phyloP scores from a whole-genome alignment of 495 filamentous ascomycete species.

The Cudoniella acicularis region DNA sequence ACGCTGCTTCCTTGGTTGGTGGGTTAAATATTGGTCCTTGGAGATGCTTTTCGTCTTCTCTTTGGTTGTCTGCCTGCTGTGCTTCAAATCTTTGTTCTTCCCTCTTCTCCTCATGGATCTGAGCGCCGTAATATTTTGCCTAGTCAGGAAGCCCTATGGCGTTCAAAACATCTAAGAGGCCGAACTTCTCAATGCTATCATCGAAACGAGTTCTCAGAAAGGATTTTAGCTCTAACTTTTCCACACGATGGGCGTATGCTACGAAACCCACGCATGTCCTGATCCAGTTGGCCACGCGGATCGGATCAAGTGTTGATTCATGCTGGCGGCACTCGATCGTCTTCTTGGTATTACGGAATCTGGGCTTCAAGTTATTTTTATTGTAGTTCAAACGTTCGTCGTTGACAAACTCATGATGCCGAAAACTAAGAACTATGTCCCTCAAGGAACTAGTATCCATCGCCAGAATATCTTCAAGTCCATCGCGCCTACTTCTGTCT shows the following conservation, averaged over 20 bases:
- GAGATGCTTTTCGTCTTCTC: not conserved
- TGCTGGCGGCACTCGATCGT: not conserved
- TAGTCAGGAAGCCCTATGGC: not conserved
- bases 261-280: not conserved
- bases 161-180: not conserved
- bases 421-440: too few species aligned
- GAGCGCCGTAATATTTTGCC: not conserved
- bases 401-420: too few species aligned
- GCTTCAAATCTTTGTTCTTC: not conserved
- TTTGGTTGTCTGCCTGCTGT: not conserved
- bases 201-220: not conserved
- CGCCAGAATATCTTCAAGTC: too few species aligned
- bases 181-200: not conserved
- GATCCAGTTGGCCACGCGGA: not conserved
- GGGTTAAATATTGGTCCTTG: too few species aligned
- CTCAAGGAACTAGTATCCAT: too few species aligned
- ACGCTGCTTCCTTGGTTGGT: too few species aligned
- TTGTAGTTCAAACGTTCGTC: too few species aligned
- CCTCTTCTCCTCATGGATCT: not conserved
- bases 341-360: too few species aligned
- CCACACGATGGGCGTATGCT: not conserved
- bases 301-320: not conserved
- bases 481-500: too few species aligned
- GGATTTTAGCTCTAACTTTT: not conserved
- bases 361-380: too few species aligned